A percentile compares a stretch with the other conserved stretches of the same genome.
Evolutionary conservation across 495 filamentous ascomycete genomes (phyloP).

Genomic region (Podospora didyma): DNA sequence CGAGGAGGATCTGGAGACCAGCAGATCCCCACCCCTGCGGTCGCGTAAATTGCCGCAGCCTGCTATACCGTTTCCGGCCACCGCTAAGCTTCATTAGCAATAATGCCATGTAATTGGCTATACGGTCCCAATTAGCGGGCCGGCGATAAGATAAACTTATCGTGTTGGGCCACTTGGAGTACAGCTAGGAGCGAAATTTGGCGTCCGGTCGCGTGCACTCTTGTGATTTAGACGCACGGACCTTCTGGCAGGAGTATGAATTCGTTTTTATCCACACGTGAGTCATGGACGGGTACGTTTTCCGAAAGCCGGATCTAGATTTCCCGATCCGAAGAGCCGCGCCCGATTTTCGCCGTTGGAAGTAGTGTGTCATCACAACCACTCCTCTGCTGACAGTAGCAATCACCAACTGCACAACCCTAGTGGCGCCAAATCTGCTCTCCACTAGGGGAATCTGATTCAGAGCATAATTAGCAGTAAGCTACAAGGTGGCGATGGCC

Average conservation of each 20-base stretch:
- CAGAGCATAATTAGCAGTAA: not conserved
- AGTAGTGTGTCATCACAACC: not conserved
- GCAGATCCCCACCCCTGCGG: no score
- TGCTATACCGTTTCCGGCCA: no score
- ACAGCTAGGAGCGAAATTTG: constrained; percentile 7
- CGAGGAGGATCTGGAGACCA: no score
- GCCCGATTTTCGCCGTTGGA: not conserved
- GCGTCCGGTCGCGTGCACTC: constrained; percentile 3
- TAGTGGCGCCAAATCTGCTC: not conserved
- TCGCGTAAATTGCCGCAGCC: no score
- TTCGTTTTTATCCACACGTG: not conserved
- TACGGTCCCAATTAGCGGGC: no score
- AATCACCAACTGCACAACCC: not conserved
- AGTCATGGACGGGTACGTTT: not conserved
- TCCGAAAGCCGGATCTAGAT: not conserved
- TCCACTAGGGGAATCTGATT: not conserved
- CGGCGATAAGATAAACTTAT: no score
- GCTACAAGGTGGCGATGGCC: not conserved
- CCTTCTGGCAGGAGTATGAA: not conserved
- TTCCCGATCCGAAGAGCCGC: not conserved
- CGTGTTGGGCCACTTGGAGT: no score
- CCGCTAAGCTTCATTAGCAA: no score
- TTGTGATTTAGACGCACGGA: constrained; percentile 1
- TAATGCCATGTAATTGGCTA: no score
- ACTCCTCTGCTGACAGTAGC: not conserved